Conservation (phyloP, 2,329 filamentous ascomycete species). For the Colletotrichum paranaense region DNA sequence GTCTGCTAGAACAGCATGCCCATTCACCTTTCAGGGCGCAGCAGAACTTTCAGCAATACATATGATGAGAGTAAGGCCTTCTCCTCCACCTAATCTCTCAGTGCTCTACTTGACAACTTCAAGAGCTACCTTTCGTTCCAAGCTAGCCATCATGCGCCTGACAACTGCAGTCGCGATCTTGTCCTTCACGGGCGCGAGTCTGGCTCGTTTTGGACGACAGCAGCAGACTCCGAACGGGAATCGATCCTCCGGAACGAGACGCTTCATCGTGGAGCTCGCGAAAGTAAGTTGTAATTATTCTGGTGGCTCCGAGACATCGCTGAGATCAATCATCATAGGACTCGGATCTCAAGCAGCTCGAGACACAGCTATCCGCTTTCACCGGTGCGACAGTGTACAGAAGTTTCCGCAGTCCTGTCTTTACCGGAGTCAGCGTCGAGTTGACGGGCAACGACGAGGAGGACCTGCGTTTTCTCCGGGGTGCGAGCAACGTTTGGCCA, state of each 20-base stretch:
- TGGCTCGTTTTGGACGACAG: background rate
- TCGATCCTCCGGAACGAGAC: background rate
- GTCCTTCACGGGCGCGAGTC: background rate
- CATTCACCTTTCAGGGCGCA: background rate
- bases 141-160: conserved; percentile 9
- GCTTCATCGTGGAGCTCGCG: conserved; percentile 31
- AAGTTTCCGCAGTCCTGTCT: conserved; percentile 26
- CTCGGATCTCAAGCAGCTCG: conserved; percentile 4
- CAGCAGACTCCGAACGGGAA: background rate
- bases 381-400: conserved; percentile 19
- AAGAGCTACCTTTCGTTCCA: background rate
- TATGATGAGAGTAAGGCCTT: background rate
- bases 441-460: conserved; percentile 1
- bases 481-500: conserved; percentile 32
- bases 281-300: background rate
- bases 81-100: background rate
- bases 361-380: background rate
- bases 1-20: background rate
- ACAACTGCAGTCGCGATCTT: background rate
- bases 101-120: no score
- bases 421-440: conserved; percentile 33
- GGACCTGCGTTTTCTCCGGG: conserved; percentile 3
- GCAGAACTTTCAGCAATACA: background rate
- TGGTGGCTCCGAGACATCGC: background rate
- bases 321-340: background rate